Percentiles rank a stretch among this genome's conserved stretches.
phyloP scores from a whole-genome alignment of 1,139 yeast species.

The Candida buenavistaensis region DNA sequence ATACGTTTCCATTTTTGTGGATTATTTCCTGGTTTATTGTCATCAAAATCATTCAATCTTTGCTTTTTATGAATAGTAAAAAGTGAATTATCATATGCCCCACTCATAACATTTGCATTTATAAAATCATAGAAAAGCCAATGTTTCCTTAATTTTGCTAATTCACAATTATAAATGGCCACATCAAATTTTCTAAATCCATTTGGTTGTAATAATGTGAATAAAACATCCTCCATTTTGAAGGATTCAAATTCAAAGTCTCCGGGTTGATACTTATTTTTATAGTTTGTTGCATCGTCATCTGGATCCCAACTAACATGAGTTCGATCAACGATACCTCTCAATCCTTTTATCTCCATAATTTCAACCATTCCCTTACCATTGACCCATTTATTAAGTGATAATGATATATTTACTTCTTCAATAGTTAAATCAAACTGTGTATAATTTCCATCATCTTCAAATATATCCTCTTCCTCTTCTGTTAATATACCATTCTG shows the following conservation, averaged over 20 bases:
- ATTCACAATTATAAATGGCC: constrained; percentile 81
- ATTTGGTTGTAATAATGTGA: constrained; percentile 78
- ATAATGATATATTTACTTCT: constrained; percentile 76
- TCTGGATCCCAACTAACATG: constrained; percentile 81
- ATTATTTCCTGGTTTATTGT: constrained; percentile 5
- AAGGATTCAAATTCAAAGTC: constrained; percentile 90
- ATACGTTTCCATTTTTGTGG: constrained; percentile 53
- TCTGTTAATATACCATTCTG: constrained; percentile 15
- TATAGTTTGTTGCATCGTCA: constrained; percentile 81
- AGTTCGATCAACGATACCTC: constrained; percentile 91
- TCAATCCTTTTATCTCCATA: constrained; percentile 75
- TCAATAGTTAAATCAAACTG: constrained; percentile 92
- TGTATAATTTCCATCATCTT: constrained; percentile 91
- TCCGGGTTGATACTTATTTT: constrained; percentile 74
- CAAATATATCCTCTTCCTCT: constrained; percentile 28
- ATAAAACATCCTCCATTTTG: constrained; percentile 79
- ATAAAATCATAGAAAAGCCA: constrained; percentile 89
- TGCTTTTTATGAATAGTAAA: constrained; percentile 88
- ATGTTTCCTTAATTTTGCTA: constrained; percentile 78
- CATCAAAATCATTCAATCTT: constrained; percentile 43
- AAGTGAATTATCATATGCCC: constrained; percentile 88
- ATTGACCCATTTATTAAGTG: constrained; percentile 83
- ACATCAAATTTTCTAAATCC: constrained; percentile 82
- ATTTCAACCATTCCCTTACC: constrained; percentile 87
- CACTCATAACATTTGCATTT: constrained; percentile 83